phyloP scores from a whole-genome alignment of 768 basidiomycete genomes.

The Termitomyces sp. region DNA sequence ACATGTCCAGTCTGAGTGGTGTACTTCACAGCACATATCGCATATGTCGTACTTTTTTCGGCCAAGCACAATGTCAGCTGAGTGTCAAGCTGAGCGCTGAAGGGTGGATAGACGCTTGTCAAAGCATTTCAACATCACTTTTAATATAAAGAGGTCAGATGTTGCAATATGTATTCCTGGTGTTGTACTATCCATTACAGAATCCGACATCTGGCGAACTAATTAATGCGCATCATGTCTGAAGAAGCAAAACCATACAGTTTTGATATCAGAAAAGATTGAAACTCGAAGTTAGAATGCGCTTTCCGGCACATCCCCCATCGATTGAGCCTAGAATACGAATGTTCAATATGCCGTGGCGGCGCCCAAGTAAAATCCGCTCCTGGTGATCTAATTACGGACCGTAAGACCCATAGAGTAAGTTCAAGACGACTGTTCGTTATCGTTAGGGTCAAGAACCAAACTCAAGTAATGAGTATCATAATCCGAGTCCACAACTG shows the following conservation, averaged over 20 bases:
- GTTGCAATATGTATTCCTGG: neutral
- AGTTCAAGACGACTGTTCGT: neutral
- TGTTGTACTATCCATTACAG: neutral
- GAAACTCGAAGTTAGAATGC: neutral
- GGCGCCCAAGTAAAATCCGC: neutral
- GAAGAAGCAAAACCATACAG: neutral
- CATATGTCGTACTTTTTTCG: neutral
- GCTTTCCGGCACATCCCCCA: too few relatives aligned
- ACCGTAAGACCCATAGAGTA: neutral
- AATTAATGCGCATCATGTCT: neutral
- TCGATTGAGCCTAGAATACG: neutral
- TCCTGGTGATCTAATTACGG: neutral
- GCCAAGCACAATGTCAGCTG: neutral
- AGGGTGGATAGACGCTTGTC: neutral
- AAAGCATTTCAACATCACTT: neutral
- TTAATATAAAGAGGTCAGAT: neutral
- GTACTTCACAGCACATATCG: neutral
- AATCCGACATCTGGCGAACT: neutral
- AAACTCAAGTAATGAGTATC: conserved; percentile 2
- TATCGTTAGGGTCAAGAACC: neutral
- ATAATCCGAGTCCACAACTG: neutral
- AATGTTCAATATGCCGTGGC: neutral
- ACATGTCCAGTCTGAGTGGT: neutral
- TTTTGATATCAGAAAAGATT: neutral
- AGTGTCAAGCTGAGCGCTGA: too few relatives aligned